Base-by-base conservation (phyloP, 352 stramenopile genomes). In the Nothophytophthora sp. region DNA sequence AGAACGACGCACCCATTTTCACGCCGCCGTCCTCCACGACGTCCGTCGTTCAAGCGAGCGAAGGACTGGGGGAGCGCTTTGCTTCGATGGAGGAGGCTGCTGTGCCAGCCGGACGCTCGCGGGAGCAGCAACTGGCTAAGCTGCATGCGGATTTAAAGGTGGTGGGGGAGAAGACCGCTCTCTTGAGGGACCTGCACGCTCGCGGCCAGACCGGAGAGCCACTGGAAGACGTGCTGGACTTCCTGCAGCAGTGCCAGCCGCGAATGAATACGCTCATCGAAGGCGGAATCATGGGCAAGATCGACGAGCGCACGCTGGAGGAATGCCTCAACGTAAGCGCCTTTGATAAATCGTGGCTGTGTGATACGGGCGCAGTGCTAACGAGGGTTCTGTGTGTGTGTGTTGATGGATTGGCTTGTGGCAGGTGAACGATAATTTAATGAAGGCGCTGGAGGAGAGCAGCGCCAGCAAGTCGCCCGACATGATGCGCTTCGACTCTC, bases 241-340 rank as follows among this genome's bases (percentile, higher is more conserved):
- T 95, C 46, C 48, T 95, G 36, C 80, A 70, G 1, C 85, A 95
- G 53, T 95, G 85, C 52, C 80, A 90, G 49, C 85, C 82, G 5
- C 81, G 85, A 35, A 95, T 95, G 81, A 95, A 95, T 59, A 88
- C 82, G 35, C 60, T 95, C 11, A 95, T 95, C 58, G 85, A 95
- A 67, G 85, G 82, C 42, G 85, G 85, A 0, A 69, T 95, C 35
- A 84, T 85, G 63, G 85, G 82, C 51, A 93, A 92, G 63, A 83
- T 95, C 43, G 77, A 92, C 52, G 85, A 95, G 40, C 60, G 61
- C 18, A 92, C 77, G 19, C 55, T 95, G 13, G 85, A 95, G 55
- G 58, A 84, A 48, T 95, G 85, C 50, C 69, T 95, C n/a, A 92
- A 79, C 37, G 84, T 94, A 54, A 44, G 66, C 44, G 16, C 2